Conservation (phyloP, 2,329 filamentous ascomycete genomes). For the Phaeomoniella chlamydospora region DNA sequence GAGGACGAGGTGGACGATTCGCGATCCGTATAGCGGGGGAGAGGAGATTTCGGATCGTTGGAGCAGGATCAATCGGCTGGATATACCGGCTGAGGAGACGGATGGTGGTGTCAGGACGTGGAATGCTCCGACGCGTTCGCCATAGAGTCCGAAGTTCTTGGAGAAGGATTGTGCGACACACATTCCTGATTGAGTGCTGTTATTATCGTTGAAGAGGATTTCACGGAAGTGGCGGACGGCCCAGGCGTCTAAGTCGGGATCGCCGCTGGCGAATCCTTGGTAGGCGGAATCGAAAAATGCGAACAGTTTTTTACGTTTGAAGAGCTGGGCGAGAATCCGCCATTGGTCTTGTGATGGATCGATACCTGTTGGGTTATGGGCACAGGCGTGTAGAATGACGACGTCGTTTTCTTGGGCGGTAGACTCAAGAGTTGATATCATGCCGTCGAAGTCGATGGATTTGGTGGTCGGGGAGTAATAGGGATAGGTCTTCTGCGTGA, state of each 20-base stretch:
- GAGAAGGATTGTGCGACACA: slow-evolving; percentile 47
- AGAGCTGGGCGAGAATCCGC: slow-evolving; percentile 68
- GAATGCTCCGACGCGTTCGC: slow-evolving; percentile 88
- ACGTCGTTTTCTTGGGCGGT: slow-evolving; percentile 66
- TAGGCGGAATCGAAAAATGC: slow-evolving; percentile 98
- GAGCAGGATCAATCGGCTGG: slow-evolving; percentile 3
- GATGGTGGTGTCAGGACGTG: slow-evolving; percentile 36
- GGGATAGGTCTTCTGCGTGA: slow-evolving; percentile 73
- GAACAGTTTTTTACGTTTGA: slow-evolving; percentile 72
- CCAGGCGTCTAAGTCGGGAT: slow-evolving; percentile 70
- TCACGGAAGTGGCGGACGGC: slow-evolving; percentile 85
- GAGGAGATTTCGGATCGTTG: slow-evolving; percentile 15
- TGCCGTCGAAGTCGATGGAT: slow-evolving; percentile 29
- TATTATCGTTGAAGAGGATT: too few species aligned
- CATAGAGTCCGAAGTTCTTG: slow-evolving; percentile 69
- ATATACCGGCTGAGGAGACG: not conserved
- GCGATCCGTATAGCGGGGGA: slow-evolving; percentile 15
- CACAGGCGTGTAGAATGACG: slow-evolving; percentile 84
- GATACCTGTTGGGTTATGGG: slow-evolving; percentile 94
- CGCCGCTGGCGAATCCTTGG: slow-evolving; percentile 90
- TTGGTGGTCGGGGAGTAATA: slow-evolving; percentile 62
- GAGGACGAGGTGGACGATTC: slow-evolving; percentile 16
- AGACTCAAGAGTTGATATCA: slow-evolving; percentile 77
- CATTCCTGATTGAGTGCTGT: slow-evolving; percentile 57
- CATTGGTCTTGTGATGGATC: slow-evolving; percentile 88